These are phyloP conservation scores for Vitis hybrid DNA, from an alignment of 177 flowering plant species.

Conservation along the genomic window DNA sequence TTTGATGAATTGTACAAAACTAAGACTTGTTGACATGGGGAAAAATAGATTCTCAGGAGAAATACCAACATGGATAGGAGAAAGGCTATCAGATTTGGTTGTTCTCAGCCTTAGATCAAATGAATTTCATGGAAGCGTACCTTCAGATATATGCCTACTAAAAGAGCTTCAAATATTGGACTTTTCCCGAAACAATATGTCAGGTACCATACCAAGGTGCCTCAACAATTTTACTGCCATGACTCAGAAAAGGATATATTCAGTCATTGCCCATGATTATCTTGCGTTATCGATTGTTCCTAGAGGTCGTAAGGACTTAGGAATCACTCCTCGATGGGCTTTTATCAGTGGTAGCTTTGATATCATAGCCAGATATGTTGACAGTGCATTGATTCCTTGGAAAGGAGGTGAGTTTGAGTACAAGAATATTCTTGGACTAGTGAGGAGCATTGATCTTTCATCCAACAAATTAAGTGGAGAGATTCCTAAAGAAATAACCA, in stretches of 20 bases:
- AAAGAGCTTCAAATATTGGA: no score
- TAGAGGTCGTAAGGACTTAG: not conserved
- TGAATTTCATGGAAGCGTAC: no score
- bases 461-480: conserved; percentile 1
- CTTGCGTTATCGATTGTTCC: no score
- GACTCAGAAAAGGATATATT: no score
- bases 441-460: not conserved
- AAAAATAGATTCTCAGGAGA: no score
- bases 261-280: no score
- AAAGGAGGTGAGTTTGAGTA: not conserved
- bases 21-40: no score
- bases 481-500: not conserved
- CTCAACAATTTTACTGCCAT: no score
- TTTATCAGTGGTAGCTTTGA: not conserved
- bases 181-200: no score
- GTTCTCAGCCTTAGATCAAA: no score
- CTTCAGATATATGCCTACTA: no score
- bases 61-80: not conserved
- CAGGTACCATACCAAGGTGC: no score
- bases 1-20: not conserved
- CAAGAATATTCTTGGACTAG: not conserved
- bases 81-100: not conserved
- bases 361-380: not conserved
- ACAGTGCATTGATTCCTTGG: not conserved
- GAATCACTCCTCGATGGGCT: not conserved